Conservation (phyloP, 106 monocot species). For the Dioscorea zingiberensis region DNA sequence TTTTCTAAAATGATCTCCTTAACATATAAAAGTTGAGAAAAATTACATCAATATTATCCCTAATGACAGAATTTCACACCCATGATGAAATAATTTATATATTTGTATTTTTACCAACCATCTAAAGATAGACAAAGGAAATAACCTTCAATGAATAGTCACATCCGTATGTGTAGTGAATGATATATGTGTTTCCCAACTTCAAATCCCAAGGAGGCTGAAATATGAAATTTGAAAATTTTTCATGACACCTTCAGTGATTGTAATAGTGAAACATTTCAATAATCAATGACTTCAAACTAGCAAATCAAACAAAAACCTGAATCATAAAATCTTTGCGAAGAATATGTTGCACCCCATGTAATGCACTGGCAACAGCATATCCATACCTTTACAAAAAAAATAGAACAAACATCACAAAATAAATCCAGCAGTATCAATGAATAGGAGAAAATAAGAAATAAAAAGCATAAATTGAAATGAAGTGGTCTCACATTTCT, state of each 20-base stretch:
- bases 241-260: neutral
- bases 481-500: conserved; percentile 65
- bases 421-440: neutral
- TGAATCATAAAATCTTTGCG: conserved; percentile 98
- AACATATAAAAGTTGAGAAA: no score
- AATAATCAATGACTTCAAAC: neutral
- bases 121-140: neutral
- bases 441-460: neutral
- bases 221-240: conserved; percentile 6
- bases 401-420: neutral
- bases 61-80: no score
- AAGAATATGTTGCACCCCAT: conserved; percentile 85
- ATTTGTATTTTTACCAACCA: no score
- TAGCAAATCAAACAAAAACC: conserved; percentile 14
- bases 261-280: neutral
- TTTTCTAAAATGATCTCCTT: neutral
- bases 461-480: neutral
- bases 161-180: conserved; percentile 64
- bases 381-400: conserved; percentile 64
- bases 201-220: conserved; percentile 75
- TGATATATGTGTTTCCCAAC: conserved; percentile 41
- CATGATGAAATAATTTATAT: no score
- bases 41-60: no score
- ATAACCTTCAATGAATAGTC: conserved; percentile 56
- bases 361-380: conserved; percentile 89